Evolutionary conservation across 768 basidiomycete genomes (phyloP), one percentile per base, ranked within the genome.

Genomic region (Clathrus columnatus): DNA sequence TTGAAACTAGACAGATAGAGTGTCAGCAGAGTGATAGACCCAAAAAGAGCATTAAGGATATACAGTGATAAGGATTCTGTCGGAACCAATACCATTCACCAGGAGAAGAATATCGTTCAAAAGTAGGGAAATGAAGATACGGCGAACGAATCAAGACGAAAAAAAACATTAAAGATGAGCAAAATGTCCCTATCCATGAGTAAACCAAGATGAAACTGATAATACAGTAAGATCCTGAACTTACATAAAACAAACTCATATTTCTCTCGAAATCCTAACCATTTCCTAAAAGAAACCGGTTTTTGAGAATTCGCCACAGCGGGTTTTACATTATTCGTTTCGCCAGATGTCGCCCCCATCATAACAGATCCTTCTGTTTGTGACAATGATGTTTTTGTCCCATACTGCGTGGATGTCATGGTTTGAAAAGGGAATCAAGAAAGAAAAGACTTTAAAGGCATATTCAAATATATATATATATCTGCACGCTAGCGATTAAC

Each of bases 31-130:
- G n/a, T 20, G n/a, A n/a, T 46, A 7, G 18, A 47, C 30, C 16
- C n/a, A 7, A 18, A 23, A 20, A n/a, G 26, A 47, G 29, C 2
- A 18, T 23, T 7, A 24, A n/a, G 17, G 14, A 43, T 44, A 14
- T 47, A 55, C 54, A 48, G 14, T 48, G 5, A 24, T 55, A 55
- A 14, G 53, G 43, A 16, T 55, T 42, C 28, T 46, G 42, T 30
- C 21, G 44, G 23, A 55, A 27, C 27, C 54, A 45, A 36, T 48
- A 47, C 54, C 54, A 55, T 48, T 55, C 54, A 18, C 54, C 54
- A 30, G 54, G 54, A 29, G 44, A 4, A 30, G 54, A 48, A 10
- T 26, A 8, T 8, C n/a, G 44, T 26, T 55, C 16, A 20, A 48
- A 55, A 8, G 45, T 55, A 7, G 54, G 54, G n/a, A 30, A 45